Evolutionary conservation across 2,329 filamentous ascomycete species (phyloP).

Genomic region (Ceratocystis alfenasii): DNA sequence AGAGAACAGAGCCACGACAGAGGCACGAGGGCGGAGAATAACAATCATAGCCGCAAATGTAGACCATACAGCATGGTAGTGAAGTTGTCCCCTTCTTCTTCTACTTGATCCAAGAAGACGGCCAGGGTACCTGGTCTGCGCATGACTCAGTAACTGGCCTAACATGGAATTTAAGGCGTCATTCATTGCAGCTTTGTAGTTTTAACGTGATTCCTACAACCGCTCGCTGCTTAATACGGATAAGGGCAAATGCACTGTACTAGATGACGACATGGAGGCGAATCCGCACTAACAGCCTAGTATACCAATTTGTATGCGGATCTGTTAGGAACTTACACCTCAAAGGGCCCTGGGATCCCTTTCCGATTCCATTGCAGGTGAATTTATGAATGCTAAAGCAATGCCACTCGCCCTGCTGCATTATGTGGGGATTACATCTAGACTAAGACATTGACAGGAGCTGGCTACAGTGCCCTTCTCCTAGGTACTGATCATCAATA

Average conservation of each 20-base stretch:
- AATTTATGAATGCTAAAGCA: not conserved
- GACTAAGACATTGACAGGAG: not conserved
- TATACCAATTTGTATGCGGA: not conserved
- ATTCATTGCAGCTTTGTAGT: not conserved
- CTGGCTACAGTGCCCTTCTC: not conserved
- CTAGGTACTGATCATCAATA: not conserved
- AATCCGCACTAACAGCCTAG: not conserved
- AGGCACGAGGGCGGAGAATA: not conserved
- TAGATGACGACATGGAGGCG: not conserved
- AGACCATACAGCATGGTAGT: not conserved
- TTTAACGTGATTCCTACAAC: not conserved
- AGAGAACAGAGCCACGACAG: not conserved
- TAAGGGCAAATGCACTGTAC: not conserved
- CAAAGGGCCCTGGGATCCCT: too few species aligned
- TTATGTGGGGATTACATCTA: not conserved
- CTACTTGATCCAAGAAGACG: too few species aligned
- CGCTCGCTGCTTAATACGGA: not conserved
- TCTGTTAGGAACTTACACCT: constrained; percentile 4
- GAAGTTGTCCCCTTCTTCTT: not conserved
- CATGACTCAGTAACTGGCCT: not conserved
- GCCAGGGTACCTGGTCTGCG: not conserved
- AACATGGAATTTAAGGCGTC: not conserved
- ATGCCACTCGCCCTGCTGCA: not conserved
- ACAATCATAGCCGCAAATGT: too few species aligned
- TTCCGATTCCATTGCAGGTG: not conserved